Evolutionary conservation across 2,329 filamentous ascomycete species (phyloP), one percentile per base, ranked within the genome.

Genomic region (Anthostomella pinea): DNA sequence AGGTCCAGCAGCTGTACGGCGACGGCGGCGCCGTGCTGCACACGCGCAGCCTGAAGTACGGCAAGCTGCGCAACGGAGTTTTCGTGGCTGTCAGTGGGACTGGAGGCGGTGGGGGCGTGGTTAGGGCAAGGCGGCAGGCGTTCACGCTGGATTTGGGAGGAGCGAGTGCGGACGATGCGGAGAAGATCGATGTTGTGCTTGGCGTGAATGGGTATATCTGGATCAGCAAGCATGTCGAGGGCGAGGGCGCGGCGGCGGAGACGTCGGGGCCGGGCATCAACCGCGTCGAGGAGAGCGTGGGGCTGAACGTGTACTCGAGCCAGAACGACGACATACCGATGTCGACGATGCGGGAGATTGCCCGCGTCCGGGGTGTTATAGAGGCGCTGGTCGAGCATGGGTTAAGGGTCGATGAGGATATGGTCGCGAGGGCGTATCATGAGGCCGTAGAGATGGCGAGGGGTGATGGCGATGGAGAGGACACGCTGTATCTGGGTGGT

Each of bases 181-280:
- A 78, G 34, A 83, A 81, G 45, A 77, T 98, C 18, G 87, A 96
- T 58, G 80, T 97, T 6, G 77, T 95, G 34, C 72, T 98, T 1
- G 93, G 93, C 3, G 93, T 98, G 24, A 98, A 98, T 56, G 93
- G 93, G 1, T 97, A 94, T 60, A 89, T 97, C 40, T 98, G 88
- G 85, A 90, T 97, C 56, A 83, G 83, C 63, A 90, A 87, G 67
- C 88, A 95, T 53, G 68, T 85, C 6, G 81, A 86, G 49, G 75
- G 74, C 22, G 72, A 74, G n/a, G 63, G 65, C 5, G 59, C 59
- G 6, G 55, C 64, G 25, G 57, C 63, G 24, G 67, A 74, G 27
- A 66, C 69, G n/a, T 60, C 64, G n/a, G 67, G 65, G 10, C 58
- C 57, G 11, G 58, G 79, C 69, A 87, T 96, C 54, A 95, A 88